Evolutionary conservation across 345 rosid genomes (phyloP), one percentile per base, ranked within the genome.

Genomic region (Euphorbia peplus): DNA sequence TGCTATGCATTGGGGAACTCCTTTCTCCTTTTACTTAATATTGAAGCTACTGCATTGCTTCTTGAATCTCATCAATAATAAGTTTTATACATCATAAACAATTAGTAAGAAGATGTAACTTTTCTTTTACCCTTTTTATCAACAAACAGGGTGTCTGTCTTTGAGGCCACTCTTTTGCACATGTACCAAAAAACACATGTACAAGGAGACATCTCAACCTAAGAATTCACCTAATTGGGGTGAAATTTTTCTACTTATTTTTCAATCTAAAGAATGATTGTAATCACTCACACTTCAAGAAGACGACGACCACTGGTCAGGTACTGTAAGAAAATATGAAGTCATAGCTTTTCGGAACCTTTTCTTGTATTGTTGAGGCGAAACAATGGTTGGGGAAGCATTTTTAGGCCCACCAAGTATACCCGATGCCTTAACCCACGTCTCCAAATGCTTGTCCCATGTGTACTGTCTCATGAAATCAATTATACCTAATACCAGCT

Each of bases 401-500:
- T 92, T 88, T 78, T 80, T 95, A 0, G 77, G 83, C 54, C 99
- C 99, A 3, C 99, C 99, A 9, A 95, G 86, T 53, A 92, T 87
- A 35, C 97, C 97, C 0, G 93, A 76, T 15, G 96, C 90, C 80
- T 95, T 95, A 2, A 95, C 92, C 99, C 96, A 92, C 14, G 99
- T 90, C 88, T 95, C 99, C 73, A 95, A 79, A 47, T 95, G 98
- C 83, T 95, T 95, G 80, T 95, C 99, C 99, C 99, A 95, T 62
- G 99, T 95, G 78, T 95, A 95, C 66, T 95, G 97, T 83, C 99
- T 86, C 90, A 92, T 84, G 89, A 83, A 92, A 82, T 95, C 99
- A 12, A 95, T 95, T 71, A 95, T 95, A 46, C 99, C 99, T 57
- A 95, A 60, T 48, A 95, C 98, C 73, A 95, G 84, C 73, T 92